A percentile compares a stretch with the other conserved stretches of the same genome.
phyloP scores from a whole-genome alignment of 345 rosid genomes.

The Gossypium arboreum region DNA sequence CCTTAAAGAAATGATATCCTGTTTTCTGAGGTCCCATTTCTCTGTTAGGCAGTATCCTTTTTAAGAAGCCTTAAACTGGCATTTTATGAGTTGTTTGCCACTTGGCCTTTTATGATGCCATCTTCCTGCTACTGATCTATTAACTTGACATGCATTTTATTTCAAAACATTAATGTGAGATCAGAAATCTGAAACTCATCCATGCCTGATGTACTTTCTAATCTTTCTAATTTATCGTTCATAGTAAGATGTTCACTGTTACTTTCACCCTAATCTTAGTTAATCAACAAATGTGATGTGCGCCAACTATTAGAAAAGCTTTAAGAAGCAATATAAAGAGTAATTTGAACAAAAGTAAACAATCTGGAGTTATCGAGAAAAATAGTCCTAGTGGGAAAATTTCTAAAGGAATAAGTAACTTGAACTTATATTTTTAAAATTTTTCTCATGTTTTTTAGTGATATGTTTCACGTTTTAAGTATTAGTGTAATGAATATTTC shows the following conservation, averaged over 20 bases:
- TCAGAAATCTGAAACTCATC: neutral
- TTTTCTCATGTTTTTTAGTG: neutral
- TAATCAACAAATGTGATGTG: neutral
- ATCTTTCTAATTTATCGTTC: neutral
- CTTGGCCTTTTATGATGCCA: neutral
- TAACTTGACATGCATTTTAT: neutral
- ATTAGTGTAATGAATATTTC: neutral
- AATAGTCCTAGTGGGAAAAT: neutral
- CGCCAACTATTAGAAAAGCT: neutral
- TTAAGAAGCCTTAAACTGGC: neutral
- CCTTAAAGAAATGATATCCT: neutral
- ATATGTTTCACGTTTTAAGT: neutral
- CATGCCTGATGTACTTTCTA: neutral
- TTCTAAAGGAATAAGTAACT: neutral
- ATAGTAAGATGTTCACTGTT: neutral
- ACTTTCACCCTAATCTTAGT: neutral
- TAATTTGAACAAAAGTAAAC: too few relatives aligned
- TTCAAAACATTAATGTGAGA: neutral
- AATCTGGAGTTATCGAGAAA: neutral
- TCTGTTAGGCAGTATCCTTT: neutral
- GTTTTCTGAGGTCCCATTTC: neutral
- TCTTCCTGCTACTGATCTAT: neutral
- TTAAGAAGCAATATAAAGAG: neutral
- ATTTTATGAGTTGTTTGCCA: neutral
- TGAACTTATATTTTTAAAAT: neutral